Base-by-base conservation (phyloP, 345 rosid genomes). In the Pistacia atlantica region DNA sequence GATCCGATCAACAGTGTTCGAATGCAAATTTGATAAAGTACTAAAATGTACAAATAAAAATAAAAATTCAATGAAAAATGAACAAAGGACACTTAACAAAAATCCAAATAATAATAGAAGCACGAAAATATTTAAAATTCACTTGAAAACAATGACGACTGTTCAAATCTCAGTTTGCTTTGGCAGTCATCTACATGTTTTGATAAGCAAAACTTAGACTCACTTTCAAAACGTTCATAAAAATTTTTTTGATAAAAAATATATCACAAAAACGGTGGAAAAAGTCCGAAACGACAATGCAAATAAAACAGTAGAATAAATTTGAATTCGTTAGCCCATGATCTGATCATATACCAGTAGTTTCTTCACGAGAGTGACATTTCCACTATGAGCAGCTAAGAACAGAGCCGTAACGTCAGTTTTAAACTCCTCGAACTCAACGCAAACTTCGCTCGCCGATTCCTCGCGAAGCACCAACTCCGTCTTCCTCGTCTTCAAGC, bases 331-430 rank as follows among this genome's bases (percentile, higher is more conserved):
- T 72, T 31, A 31, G 5, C 28, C 11, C 25, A 51, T 35, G 51
- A 25, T 49, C 60, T 10, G 54, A 74, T 37, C 45, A 8, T 13
- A 55, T 64, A 96, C 99, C 94, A 96, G 90, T 65, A 96, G 70
- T 69, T 83, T 80, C 92, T 87, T 96, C 59, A 94, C 93, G 80
- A 96, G 93, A 71, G 87, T 79, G 18, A 83, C 89, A 83, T 89
- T 90, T 83, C 99, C 98, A 48, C 83, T 82, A 60, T 88, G 97
- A 67, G 85, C 95, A 66, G 98, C 97, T 80, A 93, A 89, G 83
- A 94, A 92, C 75, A 96, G 80, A 63, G 99, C 90, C n/a, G 97
- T 87, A 57, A 96, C 99, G 72, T 96, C 98, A 20, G 98, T 92
- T 85, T 83, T 92, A 73, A 96, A 89, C 87, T 96, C 99, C 82